phyloP scores from a whole-genome alignment of 306 rosid species.

The Ormosia semicastrata region DNA sequence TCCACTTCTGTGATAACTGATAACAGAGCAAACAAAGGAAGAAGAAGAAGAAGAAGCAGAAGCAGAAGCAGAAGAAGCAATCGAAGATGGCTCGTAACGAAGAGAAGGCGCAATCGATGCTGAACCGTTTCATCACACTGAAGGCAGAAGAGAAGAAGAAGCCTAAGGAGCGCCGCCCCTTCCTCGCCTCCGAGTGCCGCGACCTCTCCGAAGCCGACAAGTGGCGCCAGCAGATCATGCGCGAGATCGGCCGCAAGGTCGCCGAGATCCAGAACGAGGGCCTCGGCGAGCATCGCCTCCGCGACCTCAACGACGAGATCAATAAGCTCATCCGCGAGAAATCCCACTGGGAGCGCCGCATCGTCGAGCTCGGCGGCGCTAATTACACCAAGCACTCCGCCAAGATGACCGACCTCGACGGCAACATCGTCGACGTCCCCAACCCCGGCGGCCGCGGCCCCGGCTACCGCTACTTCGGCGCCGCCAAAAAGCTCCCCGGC shows the following conservation, averaged over 20 bases:
- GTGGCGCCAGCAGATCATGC: slow-evolving; percentile 94
- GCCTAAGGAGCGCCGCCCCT: slow-evolving; percentile 71
- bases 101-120: slow-evolving; percentile 52
- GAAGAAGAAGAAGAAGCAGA: no score
- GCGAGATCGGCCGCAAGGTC: slow-evolving; percentile 93
- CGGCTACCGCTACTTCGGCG: slow-evolving; percentile 87
- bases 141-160: slow-evolving; percentile 96
- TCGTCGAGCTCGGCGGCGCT: slow-evolving; percentile 84
- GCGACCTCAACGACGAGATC: slow-evolving; percentile 94
- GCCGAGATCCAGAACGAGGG: slow-evolving; percentile 98
- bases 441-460: slow-evolving; percentile 96
- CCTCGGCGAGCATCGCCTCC: slow-evolving; percentile 95
- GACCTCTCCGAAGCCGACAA: slow-evolving; percentile 91
- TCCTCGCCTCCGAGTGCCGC: slow-evolving; percentile 89
- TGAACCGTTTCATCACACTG: slow-evolving; percentile 77
- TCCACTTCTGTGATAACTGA: no score
- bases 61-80: background rate
- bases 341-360: slow-evolving; percentile 86
- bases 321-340: slow-evolving; percentile 85
- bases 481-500: slow-evolving; percentile 86
- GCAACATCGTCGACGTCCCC: slow-evolving; percentile 91
- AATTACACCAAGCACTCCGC: slow-evolving; percentile 65
- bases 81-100: slow-evolving; percentile 69
- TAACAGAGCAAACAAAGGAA: no score
- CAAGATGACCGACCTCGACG: slow-evolving; percentile 92